A percentile compares a stretch with the other conserved stretches of the same genome.
Conservation (phyloP, 2,329 filamentous ascomycete species). For the Trichoderma atroviride region DNA sequence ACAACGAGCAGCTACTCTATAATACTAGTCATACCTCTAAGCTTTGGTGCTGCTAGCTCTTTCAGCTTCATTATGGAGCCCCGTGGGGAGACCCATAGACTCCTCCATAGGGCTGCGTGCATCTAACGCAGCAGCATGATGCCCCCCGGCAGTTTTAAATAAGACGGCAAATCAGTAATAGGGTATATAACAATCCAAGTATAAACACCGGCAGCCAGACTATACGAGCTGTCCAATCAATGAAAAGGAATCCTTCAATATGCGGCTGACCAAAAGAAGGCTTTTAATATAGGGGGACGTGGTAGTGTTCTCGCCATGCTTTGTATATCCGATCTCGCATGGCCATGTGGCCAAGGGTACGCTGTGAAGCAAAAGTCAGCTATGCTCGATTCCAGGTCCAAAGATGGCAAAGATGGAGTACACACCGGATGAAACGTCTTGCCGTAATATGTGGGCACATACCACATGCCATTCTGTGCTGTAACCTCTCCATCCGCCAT, state of each 20-base stretch:
- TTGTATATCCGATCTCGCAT: constrained; percentile 37
- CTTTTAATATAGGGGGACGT: not conserved
- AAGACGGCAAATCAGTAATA: not conserved
- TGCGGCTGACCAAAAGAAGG: not conserved
- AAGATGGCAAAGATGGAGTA: not conserved
- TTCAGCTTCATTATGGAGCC: not conserved
- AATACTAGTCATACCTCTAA: not conserved
- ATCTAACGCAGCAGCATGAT: not conserved
- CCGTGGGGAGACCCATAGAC: not conserved
- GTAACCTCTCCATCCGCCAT: constrained; percentile 34
- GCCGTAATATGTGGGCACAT: constrained; percentile 51
- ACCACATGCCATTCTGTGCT: constrained; percentile 46
- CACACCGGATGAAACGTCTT: constrained; percentile 51
- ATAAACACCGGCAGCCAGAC: not conserved
- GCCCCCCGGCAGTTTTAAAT: not conserved
- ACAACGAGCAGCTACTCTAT: not conserved
- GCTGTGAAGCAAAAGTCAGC: constrained; percentile 29
- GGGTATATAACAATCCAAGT: not conserved
- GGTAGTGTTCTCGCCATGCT: constrained; percentile 30
- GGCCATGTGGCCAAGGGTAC: constrained; percentile 43
- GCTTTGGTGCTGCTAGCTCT: not conserved
- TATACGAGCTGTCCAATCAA: not conserved
- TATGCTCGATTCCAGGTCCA: not conserved
- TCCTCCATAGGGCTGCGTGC: not conserved
- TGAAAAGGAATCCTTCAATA: not conserved